These are phyloP conservation scores for Diplodia mutila DNA, from an alignment of 2,329 filamentous ascomycete species.

Conservation along the genomic window DNA sequence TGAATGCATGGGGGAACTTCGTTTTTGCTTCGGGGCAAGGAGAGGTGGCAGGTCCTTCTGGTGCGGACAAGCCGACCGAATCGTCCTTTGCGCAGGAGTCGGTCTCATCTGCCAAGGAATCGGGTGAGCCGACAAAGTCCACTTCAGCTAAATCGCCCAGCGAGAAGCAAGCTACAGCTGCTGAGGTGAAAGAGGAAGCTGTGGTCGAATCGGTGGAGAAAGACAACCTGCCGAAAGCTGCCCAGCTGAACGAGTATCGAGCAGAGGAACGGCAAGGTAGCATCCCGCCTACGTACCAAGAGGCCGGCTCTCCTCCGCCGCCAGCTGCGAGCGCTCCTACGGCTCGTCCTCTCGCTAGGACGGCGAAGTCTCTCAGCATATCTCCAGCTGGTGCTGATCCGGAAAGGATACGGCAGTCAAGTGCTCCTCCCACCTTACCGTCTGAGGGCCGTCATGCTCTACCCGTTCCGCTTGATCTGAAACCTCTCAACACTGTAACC, in stretches of 20 bases:
- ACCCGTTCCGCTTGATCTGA: not conserved
- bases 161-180: not conserved
- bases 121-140: not conserved
- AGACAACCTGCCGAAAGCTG: not conserved
- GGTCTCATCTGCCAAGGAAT: not conserved
- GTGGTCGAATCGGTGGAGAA: not conserved
- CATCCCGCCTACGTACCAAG: not conserved
- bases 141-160: not conserved
- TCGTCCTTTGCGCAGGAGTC: not conserved
- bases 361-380: not conserved
- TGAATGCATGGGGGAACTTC: constrained; percentile 7
- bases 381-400: not conserved
- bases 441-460: not conserved
- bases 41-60: not conserved
- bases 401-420: not conserved
- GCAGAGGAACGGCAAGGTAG: not conserved
- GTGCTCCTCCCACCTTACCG: not conserved
- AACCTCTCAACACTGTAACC: not conserved
- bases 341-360: not conserved
- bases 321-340: not conserved
- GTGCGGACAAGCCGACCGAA: not conserved
- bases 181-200: not conserved
- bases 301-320: not conserved
- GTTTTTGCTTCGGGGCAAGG: not conserved
- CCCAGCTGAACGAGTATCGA: not conserved